phyloP scores from a whole-genome alignment of 345 rosid genomes.

The Populus davidiana region DNA sequence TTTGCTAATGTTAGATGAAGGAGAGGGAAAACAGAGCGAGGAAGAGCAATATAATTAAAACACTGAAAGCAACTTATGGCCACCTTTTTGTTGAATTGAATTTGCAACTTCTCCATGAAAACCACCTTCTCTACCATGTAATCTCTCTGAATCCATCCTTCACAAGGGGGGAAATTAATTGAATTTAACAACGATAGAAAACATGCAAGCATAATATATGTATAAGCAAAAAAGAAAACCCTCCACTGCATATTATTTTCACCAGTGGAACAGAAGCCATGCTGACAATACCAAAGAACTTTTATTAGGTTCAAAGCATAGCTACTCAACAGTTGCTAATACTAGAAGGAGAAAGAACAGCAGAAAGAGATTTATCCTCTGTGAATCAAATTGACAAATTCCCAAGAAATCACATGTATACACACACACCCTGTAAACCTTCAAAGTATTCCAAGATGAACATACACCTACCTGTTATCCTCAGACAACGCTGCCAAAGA shows the following conservation, averaged over 20 bases:
- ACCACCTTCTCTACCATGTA: conserved; percentile 47
- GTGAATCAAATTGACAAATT: not conserved
- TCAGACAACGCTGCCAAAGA: conserved; percentile 72
- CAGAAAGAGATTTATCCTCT: not conserved
- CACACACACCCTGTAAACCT: not conserved
- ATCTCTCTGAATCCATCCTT: conserved; percentile 58
- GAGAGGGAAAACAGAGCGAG: not conserved
- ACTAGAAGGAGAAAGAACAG: not conserved
- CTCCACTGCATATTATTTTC: not conserved
- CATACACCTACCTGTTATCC: conserved; percentile 60
- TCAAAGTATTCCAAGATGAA: not conserved
- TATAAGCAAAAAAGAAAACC: not conserved
- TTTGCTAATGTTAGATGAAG: not conserved
- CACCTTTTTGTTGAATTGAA: conserved; percentile 49
- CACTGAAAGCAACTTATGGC: not conserved
- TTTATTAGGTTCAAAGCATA: not conserved
- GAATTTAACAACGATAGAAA: not conserved
- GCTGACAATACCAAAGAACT: not conserved
- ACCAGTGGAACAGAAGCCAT: not conserved
- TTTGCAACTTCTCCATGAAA: conserved; percentile 46
- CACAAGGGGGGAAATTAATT: conserved; percentile 9
- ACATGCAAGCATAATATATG: not conserved
- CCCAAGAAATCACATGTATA: not conserved
- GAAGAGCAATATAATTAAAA: not conserved
- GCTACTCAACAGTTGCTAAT: not conserved